These are phyloP conservation scores for Amyloporia xantha DNA, from an alignment of 768 basidiomycete genomes.

Conservation along the genomic window DNA sequence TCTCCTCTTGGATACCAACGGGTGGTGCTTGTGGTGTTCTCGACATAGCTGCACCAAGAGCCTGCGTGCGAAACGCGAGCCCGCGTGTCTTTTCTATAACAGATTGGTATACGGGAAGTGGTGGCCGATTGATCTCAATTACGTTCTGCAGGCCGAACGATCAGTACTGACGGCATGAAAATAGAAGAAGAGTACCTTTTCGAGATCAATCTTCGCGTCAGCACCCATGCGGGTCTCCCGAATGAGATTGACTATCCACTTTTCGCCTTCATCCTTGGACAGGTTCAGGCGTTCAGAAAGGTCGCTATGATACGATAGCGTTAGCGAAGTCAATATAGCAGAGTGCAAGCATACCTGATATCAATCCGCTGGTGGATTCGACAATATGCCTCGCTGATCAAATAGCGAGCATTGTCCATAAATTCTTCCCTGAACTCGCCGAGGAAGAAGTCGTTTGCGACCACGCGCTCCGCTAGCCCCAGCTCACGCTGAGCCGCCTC, in stretches of 20 bases:
- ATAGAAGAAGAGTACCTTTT: slow-evolving; percentile 51
- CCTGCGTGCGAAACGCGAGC: slow-evolving; percentile 85
- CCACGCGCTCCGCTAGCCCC: slow-evolving; percentile 69
- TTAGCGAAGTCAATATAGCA: not conserved
- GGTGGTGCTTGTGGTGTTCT: slow-evolving; percentile 22
- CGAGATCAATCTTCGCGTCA: slow-evolving; percentile 96
- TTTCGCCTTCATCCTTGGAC: slow-evolving; percentile 92
- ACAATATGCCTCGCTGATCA: slow-evolving; percentile 97
- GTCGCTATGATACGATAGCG: slow-evolving; percentile 43
- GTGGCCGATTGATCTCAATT: slow-evolving; percentile 89
- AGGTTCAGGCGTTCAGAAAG: slow-evolving; percentile 91
- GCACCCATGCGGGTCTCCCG: slow-evolving; percentile 95
- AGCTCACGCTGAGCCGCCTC: slow-evolving; percentile 87
- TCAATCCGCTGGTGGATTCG: slow-evolving; percentile 92
- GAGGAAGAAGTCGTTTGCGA: slow-evolving; percentile 92
- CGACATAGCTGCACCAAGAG: slow-evolving; percentile 72
- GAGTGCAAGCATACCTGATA: slow-evolving; percentile 53
- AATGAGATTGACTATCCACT: slow-evolving; percentile 99
- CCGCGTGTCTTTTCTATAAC: slow-evolving; percentile 96
- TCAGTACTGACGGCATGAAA: not conserved
- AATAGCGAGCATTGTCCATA: slow-evolving; percentile 91
- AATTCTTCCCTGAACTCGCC: slow-evolving; percentile 88
- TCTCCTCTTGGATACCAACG: slow-evolving; percentile 2
- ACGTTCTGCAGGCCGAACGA: slow-evolving; percentile 60
- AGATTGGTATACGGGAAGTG: slow-evolving; percentile 85